Percentiles rank a stretch among this genome's conserved stretches.
phyloP scores from a whole-genome alignment of 306 rosid species.

The Mimosa pudica region DNA sequence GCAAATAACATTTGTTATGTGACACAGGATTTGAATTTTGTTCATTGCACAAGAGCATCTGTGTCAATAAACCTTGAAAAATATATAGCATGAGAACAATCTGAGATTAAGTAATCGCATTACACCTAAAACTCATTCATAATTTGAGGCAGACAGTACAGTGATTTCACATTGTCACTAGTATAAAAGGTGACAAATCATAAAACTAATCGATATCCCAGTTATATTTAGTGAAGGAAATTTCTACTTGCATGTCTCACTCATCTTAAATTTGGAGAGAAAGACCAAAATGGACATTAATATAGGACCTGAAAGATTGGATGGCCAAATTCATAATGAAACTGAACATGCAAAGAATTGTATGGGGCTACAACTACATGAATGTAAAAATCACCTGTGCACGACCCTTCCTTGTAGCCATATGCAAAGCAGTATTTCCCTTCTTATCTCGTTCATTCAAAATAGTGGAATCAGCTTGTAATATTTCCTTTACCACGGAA shows the following conservation, averaged over 20 bases:
- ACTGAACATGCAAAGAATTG: constrained; percentile 20
- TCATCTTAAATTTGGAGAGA: not conserved
- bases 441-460: constrained; percentile 85
- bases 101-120: constrained; percentile 4
- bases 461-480: constrained; percentile 55
- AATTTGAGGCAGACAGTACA: too few species aligned
- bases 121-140: too few species aligned
- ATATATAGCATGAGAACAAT: not conserved
- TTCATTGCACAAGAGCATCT: not conserved
- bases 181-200: too few species aligned
- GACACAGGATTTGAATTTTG: constrained; percentile 24
- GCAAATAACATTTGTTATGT: not conserved
- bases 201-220: too few species aligned
- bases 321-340: constrained; percentile 24
- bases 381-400: constrained; percentile 56
- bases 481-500: constrained; percentile 68
- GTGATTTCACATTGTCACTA: too few species aligned
- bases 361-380: not conserved
- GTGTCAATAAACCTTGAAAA: not conserved
- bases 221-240: too few species aligned
- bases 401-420: constrained; percentile 90
- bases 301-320: constrained; percentile 17
- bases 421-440: constrained; percentile 88
- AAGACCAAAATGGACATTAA: constrained; percentile 11
- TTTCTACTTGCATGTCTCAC: not conserved